phyloP scores from a whole-genome alignment of 495 filamentous ascomycete species.

The Friedmanniomyces endolithicus region DNA sequence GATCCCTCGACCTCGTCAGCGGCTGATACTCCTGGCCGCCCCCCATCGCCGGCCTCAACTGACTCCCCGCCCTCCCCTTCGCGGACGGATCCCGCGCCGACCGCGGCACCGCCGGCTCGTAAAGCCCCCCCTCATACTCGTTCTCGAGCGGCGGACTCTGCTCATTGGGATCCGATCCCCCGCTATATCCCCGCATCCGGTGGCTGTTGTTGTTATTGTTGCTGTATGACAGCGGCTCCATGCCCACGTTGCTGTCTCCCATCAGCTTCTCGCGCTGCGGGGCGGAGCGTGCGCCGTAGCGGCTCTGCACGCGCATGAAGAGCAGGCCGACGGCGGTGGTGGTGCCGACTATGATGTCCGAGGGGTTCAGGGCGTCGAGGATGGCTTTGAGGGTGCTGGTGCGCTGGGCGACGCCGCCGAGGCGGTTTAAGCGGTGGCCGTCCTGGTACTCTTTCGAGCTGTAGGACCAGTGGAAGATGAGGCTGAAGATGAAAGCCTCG shows the following conservation, averaged over 20 bases:
- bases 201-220: too few species aligned
- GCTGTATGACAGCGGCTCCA: slow-evolving; percentile 10
- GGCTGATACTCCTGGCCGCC: slow-evolving; percentile 12
- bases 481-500: slow-evolving; percentile 11
- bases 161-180: slow-evolving; percentile 5
- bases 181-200: slow-evolving; percentile 9
- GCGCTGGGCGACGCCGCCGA: slow-evolving; percentile 5
- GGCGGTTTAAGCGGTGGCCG: slow-evolving; percentile 1
- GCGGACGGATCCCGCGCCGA: slow-evolving; percentile 9
- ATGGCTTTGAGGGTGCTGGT: slow-evolving; percentile 7
- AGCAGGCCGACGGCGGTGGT: slow-evolving; percentile 5
- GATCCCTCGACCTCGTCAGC: slow-evolving; percentile 5
- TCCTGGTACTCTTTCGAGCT: slow-evolving; percentile 9
- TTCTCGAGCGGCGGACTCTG: not conserved
- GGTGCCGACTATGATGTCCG: slow-evolving; percentile 10
- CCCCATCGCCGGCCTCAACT: slow-evolving; percentile 6
- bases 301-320: slow-evolving; percentile 5
- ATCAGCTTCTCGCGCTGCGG: slow-evolving; percentile 1
- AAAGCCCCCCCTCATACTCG: not conserved
- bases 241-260: not conserved
- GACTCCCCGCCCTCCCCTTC: not conserved
- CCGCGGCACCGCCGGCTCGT: slow-evolving; percentile 1
- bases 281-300: not conserved
- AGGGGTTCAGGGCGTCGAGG: slow-evolving; percentile 13
- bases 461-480: slow-evolving; percentile 15